Evolutionary conservation across 768 basidiomycete genomes (phyloP).

Genomic region (Hypsizygus marmoreus): DNA sequence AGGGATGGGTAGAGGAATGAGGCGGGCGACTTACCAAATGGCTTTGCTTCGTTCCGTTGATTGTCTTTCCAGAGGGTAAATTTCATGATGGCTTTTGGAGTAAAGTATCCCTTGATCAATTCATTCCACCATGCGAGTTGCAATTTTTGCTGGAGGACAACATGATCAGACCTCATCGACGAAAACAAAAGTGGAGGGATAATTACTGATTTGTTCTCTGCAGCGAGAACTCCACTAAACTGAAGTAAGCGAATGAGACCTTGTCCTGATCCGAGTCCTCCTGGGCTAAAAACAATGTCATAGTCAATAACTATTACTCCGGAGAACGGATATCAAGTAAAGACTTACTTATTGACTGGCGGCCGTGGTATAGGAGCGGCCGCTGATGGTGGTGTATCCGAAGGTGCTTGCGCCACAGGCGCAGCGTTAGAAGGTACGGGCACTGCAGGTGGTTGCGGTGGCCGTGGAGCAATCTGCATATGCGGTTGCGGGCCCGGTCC

Average conservation of each 20-base stretch:
- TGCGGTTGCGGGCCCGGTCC: constrained; percentile 23
- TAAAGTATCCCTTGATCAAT: constrained; percentile 70
- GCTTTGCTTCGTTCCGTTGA: constrained; percentile 75
- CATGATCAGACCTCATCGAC: constrained; percentile 5
- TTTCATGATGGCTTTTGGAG: constrained; percentile 69
- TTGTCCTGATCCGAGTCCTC: constrained; percentile 56
- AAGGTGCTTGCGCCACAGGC: constrained; percentile 25
- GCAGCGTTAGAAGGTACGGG: constrained; percentile 18
- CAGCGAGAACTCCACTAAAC: constrained; percentile 67
- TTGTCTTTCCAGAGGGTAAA: constrained; percentile 90
- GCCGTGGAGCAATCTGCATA: constrained; percentile 29
- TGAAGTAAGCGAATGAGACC: constrained; percentile 65
- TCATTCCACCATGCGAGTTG: constrained; percentile 68
- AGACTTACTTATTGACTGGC: constrained; percentile 12
- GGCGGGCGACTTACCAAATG: constrained; percentile 63
- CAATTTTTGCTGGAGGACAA: constrained; percentile 46
- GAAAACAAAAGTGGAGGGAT: background rate
- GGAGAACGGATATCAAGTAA: background rate
- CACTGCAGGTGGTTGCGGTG: constrained; percentile 25
- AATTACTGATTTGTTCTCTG: constrained; percentile 51
- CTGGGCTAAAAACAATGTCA: constrained; percentile 7
- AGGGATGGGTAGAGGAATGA: constrained; percentile 3
- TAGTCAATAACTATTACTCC: constrained; percentile 10
- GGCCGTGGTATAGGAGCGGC: constrained; percentile 16
- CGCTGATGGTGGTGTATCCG: constrained; percentile 20